These are phyloP conservation scores for Paramecium primaurelia DNA, from an alignment of 73 alveolate species.

Conservation along the genomic window DNA sequence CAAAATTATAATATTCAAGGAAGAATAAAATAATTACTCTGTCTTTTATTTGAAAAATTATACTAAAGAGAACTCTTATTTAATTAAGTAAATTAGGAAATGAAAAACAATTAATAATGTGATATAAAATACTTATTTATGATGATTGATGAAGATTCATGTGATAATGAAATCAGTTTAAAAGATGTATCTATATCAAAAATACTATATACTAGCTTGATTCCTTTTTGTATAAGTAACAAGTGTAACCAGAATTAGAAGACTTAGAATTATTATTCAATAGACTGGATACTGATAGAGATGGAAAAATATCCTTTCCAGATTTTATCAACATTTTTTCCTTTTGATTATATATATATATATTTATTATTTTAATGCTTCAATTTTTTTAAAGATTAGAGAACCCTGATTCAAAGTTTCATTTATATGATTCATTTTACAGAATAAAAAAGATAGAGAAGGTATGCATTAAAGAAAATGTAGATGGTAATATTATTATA, in stretches of 20 bases:
- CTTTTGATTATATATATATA: not conserved
- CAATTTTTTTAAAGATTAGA: not conserved
- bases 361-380: not conserved
- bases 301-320: not conserved
- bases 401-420: not conserved
- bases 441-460: not conserved
- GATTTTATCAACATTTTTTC: slow-evolving; percentile 14
- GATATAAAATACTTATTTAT: not conserved
- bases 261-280: not conserved
- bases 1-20: not conserved
- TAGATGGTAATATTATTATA: not conserved
- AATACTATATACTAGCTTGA: not conserved
- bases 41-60: not conserved
- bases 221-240: not conserved
- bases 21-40: not conserved
- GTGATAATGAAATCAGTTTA: not conserved
- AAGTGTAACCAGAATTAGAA: not conserved
- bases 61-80: not conserved
- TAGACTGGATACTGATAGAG: not conserved
- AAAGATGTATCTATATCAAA: not conserved
- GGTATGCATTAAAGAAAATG: not conserved
- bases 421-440: not conserved
- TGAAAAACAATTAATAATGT: not conserved
- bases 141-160: not conserved
- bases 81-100: not conserved